Conservation (phyloP, 1,284 basidiomycete genomes). For the Malassezia globosa region DNA sequence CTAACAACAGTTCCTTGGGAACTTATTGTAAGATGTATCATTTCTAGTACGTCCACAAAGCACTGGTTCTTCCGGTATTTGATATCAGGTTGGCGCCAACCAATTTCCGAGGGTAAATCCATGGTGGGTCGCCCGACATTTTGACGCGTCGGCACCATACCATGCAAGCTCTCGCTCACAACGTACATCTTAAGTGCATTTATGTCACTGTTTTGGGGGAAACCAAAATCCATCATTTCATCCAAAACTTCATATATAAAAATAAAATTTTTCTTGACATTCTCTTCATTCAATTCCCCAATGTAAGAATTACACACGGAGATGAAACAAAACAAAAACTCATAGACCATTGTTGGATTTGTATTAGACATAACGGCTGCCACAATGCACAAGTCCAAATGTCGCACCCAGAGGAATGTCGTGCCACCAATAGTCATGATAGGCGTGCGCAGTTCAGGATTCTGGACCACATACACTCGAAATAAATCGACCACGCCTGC, state of each 20-base stretch:
- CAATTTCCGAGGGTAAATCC: constrained; percentile 31
- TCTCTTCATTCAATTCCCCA: constrained; percentile 91
- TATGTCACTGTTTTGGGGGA: constrained; percentile 97
- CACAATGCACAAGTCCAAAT: constrained; percentile 88
- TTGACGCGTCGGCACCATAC: constrained; percentile 54
- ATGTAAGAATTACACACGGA: constrained; percentile 87
- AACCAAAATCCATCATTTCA: constrained; percentile 93
- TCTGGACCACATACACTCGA: constrained; percentile 81
- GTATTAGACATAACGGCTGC: constrained; percentile 96
- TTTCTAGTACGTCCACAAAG: constrained; percentile 95
- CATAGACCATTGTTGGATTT: constrained; percentile 93
- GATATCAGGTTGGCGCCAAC: constrained; percentile 88
- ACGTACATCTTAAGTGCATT: constrained; percentile 97
- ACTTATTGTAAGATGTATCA: constrained; percentile 88
- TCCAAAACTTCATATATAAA: constrained; percentile 43
- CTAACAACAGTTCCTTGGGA: constrained; percentile 83
- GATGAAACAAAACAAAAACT: constrained; percentile 92
- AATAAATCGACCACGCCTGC: constrained; percentile 40
- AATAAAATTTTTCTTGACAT: constrained; percentile 88
- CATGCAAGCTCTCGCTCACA: constrained; percentile 67
- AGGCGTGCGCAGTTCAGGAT: constrained; percentile 86
- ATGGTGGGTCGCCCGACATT: not conserved
- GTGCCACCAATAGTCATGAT: constrained; percentile 96
- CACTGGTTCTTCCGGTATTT: constrained; percentile 98
- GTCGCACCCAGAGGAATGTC: constrained; percentile 89